Evolutionary conservation across 2,329 filamentous ascomycete genomes (phyloP).

Genomic region (Aspergillus melleus): DNA sequence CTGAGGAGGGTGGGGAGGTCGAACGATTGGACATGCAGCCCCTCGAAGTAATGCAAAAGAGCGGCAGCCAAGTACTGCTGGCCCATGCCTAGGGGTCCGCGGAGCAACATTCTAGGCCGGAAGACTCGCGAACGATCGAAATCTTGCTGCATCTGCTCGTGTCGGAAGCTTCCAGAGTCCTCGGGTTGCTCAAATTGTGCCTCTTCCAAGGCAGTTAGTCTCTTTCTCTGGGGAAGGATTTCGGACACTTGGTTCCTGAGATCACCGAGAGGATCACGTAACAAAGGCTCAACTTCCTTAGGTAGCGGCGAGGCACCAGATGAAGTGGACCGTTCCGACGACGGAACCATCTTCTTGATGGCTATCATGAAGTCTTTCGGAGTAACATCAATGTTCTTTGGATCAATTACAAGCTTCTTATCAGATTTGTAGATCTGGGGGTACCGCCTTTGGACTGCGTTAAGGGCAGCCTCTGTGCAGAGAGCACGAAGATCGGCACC

Average conservation of each 20-base stretch:
- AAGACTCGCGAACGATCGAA: slow-evolving; percentile 89
- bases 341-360: slow-evolving; percentile 93
- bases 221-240: slow-evolving; percentile 80
- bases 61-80: slow-evolving; percentile 86
- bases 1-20: slow-evolving; percentile 84
- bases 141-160: slow-evolving; percentile 73
- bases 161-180: slow-evolving; percentile 77
- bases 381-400: slow-evolving; percentile 77
- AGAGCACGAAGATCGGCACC: slow-evolving; percentile 92
- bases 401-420: slow-evolving; percentile 86
- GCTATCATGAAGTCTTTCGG: slow-evolving; percentile 98
- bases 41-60: slow-evolving; percentile 86
- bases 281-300: slow-evolving; percentile 75
- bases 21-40: slow-evolving; percentile 91
- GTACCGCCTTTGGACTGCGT: slow-evolving; percentile 92
- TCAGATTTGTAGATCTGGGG: slow-evolving; percentile 93
- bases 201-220: slow-evolving; percentile 85
- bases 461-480: slow-evolving; percentile 93
- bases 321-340: slow-evolving; percentile 84
- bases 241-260: slow-evolving; percentile 71
- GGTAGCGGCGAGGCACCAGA: slow-evolving; percentile 81
- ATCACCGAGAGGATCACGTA: slow-evolving; percentile 69
- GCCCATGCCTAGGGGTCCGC: slow-evolving; percentile 85
- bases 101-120: slow-evolving; percentile 80
- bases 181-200: slow-evolving; percentile 88